A percentile compares a stretch with the other conserved stretches of the same genome.
These are phyloP conservation scores for Linnemannia hyalina DNA, from an alignment of 192 early-diverging fungal species.

Conservation along the genomic window DNA sequence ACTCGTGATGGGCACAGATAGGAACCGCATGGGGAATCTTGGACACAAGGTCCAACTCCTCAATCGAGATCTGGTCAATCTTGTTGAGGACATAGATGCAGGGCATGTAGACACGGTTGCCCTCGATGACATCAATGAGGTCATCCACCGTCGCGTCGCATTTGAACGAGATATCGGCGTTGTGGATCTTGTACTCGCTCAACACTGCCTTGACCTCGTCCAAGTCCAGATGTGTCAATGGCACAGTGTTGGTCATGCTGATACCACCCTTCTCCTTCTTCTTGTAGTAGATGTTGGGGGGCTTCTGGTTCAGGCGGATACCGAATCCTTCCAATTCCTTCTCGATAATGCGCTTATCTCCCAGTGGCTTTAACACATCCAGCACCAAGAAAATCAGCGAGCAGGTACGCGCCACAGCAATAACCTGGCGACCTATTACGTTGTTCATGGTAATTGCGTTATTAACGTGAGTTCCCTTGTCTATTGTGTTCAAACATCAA, in stretches of 20 bases:
- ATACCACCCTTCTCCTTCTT: constrained; percentile 99
- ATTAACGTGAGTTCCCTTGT: neutral
- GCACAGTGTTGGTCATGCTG: constrained; percentile 93
- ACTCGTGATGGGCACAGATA: constrained; percentile 82
- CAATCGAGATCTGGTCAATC: constrained; percentile 96
- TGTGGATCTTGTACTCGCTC: constrained; percentile 96
- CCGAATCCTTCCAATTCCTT: constrained; percentile 97
- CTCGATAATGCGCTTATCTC: constrained; percentile 96
- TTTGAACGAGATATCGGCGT: constrained; percentile 95
- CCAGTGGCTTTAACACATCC: constrained; percentile 97
- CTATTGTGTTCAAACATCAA: too few species aligned
- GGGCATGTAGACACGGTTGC: constrained; percentile 95
- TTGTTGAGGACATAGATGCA: constrained; percentile 98
- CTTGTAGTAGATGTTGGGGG: constrained; percentile 94
- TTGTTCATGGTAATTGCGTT: neutral
- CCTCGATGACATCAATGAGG: constrained; percentile 98
- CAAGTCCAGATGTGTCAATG: constrained; percentile 86
- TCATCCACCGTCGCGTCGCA: constrained; percentile 96
- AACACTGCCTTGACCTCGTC: constrained; percentile 95
- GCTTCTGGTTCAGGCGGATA: constrained; percentile 96
- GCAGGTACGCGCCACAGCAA: constrained; percentile 97
- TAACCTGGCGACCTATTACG: constrained; percentile 77
- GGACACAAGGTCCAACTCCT: constrained; percentile 96
- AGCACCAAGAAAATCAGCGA: constrained; percentile 97
- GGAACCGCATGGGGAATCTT: constrained; percentile 96